Evolutionary conservation across 2,329 filamentous ascomycete genomes (phyloP).

Genomic region (Tothia fuscella): DNA sequence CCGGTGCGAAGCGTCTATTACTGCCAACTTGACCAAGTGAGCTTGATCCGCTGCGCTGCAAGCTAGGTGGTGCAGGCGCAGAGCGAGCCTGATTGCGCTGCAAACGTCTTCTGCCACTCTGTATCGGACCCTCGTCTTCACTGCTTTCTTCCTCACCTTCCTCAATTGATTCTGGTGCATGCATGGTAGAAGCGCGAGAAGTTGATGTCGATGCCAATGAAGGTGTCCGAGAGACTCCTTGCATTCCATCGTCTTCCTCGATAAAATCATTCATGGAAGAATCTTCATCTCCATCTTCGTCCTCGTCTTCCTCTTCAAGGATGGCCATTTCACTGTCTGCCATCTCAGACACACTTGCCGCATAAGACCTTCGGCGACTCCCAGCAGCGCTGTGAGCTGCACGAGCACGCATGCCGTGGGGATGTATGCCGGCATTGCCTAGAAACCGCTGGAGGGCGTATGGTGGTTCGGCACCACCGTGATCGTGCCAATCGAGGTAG

Average conservation of each 20-base stretch:
- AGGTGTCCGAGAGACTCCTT: constrained; percentile 16
- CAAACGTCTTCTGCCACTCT: not conserved
- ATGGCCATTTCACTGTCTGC: constrained; percentile 29
- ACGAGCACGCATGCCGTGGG: constrained; percentile 17
- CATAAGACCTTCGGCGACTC: constrained; percentile 26
- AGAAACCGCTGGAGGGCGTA: constrained; percentile 8
- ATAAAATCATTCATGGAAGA: constrained; percentile 33
- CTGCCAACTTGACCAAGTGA: not conserved
- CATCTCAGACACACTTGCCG: constrained; percentile 28
- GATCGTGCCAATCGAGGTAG: not conserved
- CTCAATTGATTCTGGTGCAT: constrained; percentile 4
- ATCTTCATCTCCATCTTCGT: constrained; percentile 25
- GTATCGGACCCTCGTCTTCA: constrained; percentile 12
- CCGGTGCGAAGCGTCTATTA: constrained; percentile 7
- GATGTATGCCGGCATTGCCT: not conserved
- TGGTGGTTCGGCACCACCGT: constrained; percentile 4
- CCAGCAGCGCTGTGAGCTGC: constrained; percentile 31
- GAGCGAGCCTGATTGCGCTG: not conserved
- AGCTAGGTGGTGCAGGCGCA: too few relatives aligned
- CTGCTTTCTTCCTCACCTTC: constrained; percentile 6
- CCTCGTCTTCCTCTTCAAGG: constrained; percentile 31
- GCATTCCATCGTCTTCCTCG: constrained; percentile 23
- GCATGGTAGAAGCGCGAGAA: constrained; percentile 4
- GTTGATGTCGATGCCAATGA: constrained; percentile 10
- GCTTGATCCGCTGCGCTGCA: not conserved